Evolutionary conservation across 768 basidiomycete genomes (phyloP).

Genomic region (Suillus subaureus): DNA sequence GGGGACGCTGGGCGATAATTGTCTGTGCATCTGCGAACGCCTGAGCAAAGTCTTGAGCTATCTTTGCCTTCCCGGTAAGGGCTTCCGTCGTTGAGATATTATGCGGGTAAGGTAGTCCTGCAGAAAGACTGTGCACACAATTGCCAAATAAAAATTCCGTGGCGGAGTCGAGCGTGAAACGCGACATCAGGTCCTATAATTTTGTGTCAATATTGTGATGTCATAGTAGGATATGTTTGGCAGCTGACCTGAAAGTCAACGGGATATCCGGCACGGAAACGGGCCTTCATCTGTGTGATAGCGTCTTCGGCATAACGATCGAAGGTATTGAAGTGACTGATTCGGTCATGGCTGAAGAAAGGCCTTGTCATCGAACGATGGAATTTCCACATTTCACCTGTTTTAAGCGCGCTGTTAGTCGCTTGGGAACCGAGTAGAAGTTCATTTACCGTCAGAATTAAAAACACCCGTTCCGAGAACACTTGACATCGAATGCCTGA

Average conservation of each 20-base stretch:
- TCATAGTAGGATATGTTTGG: not conserved
- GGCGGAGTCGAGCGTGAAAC: conserved; percentile 69
- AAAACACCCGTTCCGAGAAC: conserved; percentile 69
- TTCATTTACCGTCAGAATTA: conserved; percentile 59
- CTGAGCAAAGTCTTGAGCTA: conserved; percentile 45
- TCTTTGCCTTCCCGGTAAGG: conserved; percentile 27
- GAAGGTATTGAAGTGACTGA: conserved; percentile 63
- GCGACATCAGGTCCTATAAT: conserved; percentile 53
- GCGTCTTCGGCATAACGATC: conserved; percentile 52
- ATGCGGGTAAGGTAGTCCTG: conserved; percentile 55
- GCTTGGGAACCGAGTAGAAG: not conserved
- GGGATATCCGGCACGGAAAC: conserved; percentile 50
- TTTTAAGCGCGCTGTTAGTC: conserved; percentile 19
- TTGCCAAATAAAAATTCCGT: conserved; percentile 68
- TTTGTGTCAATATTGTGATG: not conserved
- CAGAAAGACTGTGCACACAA: conserved; percentile 54
- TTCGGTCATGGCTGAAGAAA: conserved; percentile 61
- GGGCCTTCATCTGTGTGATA: conserved; percentile 46
- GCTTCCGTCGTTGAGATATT: conserved; percentile 30
- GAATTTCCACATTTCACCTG: conserved; percentile 59
- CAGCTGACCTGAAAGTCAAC: conserved; percentile 57
- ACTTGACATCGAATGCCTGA: conserved; percentile 44
- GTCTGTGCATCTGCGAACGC: conserved; percentile 54
- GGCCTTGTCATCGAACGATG: conserved; percentile 68
- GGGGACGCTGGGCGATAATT: conserved; percentile 43